Percentiles rank a stretch among this genome's conserved stretches.
phyloP scores from a whole-genome alignment of 2,329 filamentous ascomycete genomes.

The Botryosphaeria dothidea region DNA sequence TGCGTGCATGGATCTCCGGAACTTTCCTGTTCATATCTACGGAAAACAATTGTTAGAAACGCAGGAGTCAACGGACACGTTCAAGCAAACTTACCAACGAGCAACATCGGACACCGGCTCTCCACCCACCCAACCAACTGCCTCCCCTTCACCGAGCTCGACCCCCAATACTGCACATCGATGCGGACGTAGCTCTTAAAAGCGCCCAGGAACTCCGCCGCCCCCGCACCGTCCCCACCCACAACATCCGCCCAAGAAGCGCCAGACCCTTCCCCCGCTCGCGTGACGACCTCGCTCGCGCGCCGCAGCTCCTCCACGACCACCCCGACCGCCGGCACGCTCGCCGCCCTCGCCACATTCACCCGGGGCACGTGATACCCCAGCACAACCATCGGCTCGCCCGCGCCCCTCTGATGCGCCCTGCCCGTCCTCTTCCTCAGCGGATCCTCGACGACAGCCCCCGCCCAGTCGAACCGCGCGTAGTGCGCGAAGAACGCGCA shows the following conservation, averaged over 20 bases:
- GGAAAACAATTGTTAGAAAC: background rate
- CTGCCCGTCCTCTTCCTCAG: slow-evolving; percentile 45
- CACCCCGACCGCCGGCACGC: slow-evolving; percentile 53
- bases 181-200: slow-evolving; percentile 62
- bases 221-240: slow-evolving; percentile 27
- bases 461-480: slow-evolving; percentile 60
- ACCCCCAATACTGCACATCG: slow-evolving; percentile 66
- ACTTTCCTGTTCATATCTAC: slow-evolving; percentile 58
- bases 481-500: slow-evolving; percentile 66
- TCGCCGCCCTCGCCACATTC: slow-evolving; percentile 60
- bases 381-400: slow-evolving; percentile 64
- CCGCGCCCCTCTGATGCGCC: slow-evolving; percentile 54
- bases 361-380: slow-evolving; percentile 63
- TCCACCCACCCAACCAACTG: slow-evolving; percentile 65
- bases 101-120: slow-evolving; percentile 58
- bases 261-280: background rate
- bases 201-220: slow-evolving; percentile 51
- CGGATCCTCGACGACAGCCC: slow-evolving; percentile 58
- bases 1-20: slow-evolving; percentile 54
- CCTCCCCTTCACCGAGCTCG: slow-evolving; percentile 55
- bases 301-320: slow-evolving; percentile 55
- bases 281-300: slow-evolving; percentile 47
- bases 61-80: background rate
- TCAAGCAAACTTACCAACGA: slow-evolving; percentile 54
- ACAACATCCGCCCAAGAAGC: slow-evolving; percentile 49